phyloP scores from a whole-genome alignment of 2,329 filamentous ascomycete species.

The Fusarium liriodendri region DNA sequence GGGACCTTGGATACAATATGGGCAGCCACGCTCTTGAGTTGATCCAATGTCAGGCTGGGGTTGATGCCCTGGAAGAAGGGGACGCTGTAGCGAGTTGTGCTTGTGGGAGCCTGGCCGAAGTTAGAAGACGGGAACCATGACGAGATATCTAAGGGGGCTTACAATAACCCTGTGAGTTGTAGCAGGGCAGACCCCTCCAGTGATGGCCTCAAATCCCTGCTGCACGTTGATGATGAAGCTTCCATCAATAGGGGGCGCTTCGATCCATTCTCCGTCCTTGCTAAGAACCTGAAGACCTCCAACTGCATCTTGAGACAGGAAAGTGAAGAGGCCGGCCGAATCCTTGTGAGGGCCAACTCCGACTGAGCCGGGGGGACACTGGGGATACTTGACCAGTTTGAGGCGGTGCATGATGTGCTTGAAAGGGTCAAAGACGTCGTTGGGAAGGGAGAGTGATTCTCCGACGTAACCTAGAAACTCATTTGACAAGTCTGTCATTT shows the following conservation, averaged over 20 bases:
- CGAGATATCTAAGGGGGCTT: not conserved
- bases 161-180: slow-evolving; percentile 7
- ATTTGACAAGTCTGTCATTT: slow-evolving; percentile 3
- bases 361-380: not conserved
- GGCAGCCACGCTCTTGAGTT: not conserved
- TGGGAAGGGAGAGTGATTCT: not conserved
- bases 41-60: not conserved
- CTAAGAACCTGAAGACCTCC: slow-evolving; percentile 3
- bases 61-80: slow-evolving; percentile 13
- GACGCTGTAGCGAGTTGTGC: slow-evolving; percentile 6
- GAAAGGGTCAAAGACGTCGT: not conserved
- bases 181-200: slow-evolving; percentile 4
- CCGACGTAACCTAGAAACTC: slow-evolving; percentile 5
- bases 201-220: slow-evolving; percentile 9
- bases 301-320: slow-evolving; percentile 2
- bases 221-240: slow-evolving; percentile 13
- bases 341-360: slow-evolving; percentile 9
- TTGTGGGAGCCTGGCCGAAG: not conserved
- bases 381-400: slow-evolving; percentile 9
- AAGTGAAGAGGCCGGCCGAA: slow-evolving; percentile 2
- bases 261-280: slow-evolving; percentile 8
- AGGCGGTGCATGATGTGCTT: slow-evolving; percentile 2
- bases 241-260: slow-evolving; percentile 1
- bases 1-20: slow-evolving; percentile 7
- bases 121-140: not conserved